phyloP scores from a whole-genome alignment of 2,329 filamentous ascomycete species.

The Hypoxylon sp. region DNA sequence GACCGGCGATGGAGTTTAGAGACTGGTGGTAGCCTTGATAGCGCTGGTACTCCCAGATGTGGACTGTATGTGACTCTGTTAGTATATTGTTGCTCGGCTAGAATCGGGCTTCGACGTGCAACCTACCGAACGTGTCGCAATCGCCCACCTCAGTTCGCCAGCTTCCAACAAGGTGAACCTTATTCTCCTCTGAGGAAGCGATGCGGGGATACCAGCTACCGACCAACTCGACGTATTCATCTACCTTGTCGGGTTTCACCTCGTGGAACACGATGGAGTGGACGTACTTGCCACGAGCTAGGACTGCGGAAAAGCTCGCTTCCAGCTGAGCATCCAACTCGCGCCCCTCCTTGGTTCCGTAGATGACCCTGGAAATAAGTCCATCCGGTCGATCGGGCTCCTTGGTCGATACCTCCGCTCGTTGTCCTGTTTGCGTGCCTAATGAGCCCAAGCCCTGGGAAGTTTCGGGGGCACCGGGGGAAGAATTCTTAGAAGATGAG shows the following conservation, averaged over 20 bases:
- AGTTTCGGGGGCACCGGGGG: slow-evolving; percentile 49
- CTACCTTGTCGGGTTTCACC: slow-evolving; percentile 94
- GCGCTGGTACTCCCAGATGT: slow-evolving; percentile 99
- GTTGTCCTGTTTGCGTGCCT: slow-evolving; percentile 67
- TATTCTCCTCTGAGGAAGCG: slow-evolving; percentile 86
- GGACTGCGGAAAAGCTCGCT: slow-evolving; percentile 92
- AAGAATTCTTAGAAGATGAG: slow-evolving; percentile 40
- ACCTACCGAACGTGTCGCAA: slow-evolving; percentile 82
- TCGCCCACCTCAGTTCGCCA: slow-evolving; percentile 99
- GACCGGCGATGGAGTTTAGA: slow-evolving; percentile 82
- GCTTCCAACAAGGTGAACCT: slow-evolving; percentile 95
- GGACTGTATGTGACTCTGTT: slow-evolving; percentile 69
- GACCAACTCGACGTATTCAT: slow-evolving; percentile 92
- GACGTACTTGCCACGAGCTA: slow-evolving; percentile 97
- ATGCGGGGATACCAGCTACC: slow-evolving; percentile 93
- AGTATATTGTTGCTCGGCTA: slow-evolving; percentile 14
- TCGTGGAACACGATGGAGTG: slow-evolving; percentile 98
- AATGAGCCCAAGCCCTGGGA: slow-evolving; percentile 71
- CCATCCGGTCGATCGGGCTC: slow-evolving; percentile 75
- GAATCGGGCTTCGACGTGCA: not conserved
- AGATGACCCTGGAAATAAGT: slow-evolving; percentile 88
- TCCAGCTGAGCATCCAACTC: slow-evolving; percentile 97
- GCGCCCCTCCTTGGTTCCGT: slow-evolving; percentile 94
- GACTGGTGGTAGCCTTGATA: slow-evolving; percentile 97
- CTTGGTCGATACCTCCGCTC: slow-evolving; percentile 68